phyloP scores from a whole-genome alignment of 2,329 filamentous ascomycete genomes.

The Penicillium sp. region DNA sequence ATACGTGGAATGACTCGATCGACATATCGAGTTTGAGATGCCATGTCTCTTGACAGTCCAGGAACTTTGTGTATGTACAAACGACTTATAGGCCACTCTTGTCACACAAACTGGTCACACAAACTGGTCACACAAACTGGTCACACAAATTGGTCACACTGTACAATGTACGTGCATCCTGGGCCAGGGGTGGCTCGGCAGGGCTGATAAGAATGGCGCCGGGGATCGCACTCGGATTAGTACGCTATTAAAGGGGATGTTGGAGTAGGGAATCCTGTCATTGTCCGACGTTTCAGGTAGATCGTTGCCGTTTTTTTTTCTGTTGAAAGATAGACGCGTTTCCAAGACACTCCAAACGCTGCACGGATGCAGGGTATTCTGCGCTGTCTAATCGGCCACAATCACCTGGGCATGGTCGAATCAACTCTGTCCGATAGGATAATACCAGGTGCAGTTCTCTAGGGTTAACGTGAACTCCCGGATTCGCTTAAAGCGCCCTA shows the following conservation, averaged over 20 bases:
- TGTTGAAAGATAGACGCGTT: background rate
- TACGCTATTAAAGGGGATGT: too few species aligned
- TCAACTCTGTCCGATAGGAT: background rate
- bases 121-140: background rate
- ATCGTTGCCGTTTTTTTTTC: too few species aligned
- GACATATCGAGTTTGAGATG: conserved; percentile 39
- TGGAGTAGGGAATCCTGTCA: background rate
- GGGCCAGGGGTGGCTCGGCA: conserved; percentile 7
- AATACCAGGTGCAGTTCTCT: background rate
- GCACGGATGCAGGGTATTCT: background rate
- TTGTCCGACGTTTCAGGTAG: background rate
- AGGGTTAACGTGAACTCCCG: background rate
- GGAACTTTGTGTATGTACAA: background rate
- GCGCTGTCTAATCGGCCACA: background rate
- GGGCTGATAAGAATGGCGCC: conserved; percentile 37
- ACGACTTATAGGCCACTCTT: background rate
- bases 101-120: background rate
- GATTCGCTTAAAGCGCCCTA: conserved; percentile 1
- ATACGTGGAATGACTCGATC: conserved; percentile 51
- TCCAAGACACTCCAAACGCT: background rate
- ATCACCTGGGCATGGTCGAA: background rate
- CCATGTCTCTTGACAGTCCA: conserved; percentile 1
- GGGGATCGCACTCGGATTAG: background rate
- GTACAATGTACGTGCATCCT: background rate
- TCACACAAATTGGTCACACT: too few species aligned